Evolutionary conservation across 192 early-diverging fungal genomes (phyloP).

Genomic region (Mortierella claussenii): DNA sequence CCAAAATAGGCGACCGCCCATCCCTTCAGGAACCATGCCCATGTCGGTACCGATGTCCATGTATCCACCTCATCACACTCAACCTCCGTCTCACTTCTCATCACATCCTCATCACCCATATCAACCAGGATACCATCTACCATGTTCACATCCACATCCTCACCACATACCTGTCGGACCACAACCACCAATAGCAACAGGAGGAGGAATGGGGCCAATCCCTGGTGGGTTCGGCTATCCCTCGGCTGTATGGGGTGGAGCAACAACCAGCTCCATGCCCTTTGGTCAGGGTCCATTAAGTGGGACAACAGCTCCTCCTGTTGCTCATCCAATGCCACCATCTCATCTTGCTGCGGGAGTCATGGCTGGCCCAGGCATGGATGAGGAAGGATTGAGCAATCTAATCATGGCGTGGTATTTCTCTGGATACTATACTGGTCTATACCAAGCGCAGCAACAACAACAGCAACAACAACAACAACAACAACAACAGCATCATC

Average conservation of each 20-base stretch:
- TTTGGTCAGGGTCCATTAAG: not conserved
- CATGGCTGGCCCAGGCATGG: slow-evolving; percentile 20
- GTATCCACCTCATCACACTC: not conserved
- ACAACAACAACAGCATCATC: too few relatives aligned
- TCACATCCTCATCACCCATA: not conserved
- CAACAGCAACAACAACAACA: not conserved
- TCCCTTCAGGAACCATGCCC: not conserved
- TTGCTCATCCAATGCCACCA: not conserved
- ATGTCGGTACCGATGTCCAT: not conserved
- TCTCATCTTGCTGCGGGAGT: too few relatives aligned
- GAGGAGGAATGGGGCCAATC: not conserved
- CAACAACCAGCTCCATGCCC: not conserved
- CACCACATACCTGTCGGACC: not conserved
- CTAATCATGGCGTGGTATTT: slow-evolving; percentile 83
- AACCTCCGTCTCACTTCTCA: too few relatives aligned
- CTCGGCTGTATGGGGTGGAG: not conserved
- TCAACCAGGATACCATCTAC: not conserved
- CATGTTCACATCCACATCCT: not conserved
- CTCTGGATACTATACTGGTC: slow-evolving; percentile 78
- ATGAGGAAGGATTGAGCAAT: slow-evolving; percentile 70
- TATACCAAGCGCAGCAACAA: slow-evolving; percentile 63
- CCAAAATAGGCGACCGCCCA: not conserved
- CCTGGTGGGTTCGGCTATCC: not conserved
- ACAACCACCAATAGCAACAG: too few relatives aligned
- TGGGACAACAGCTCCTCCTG: too few relatives aligned